Evolutionary conservation across 2,329 filamentous ascomycete species (phyloP).

Genomic region (Curvularia lunata): DNA sequence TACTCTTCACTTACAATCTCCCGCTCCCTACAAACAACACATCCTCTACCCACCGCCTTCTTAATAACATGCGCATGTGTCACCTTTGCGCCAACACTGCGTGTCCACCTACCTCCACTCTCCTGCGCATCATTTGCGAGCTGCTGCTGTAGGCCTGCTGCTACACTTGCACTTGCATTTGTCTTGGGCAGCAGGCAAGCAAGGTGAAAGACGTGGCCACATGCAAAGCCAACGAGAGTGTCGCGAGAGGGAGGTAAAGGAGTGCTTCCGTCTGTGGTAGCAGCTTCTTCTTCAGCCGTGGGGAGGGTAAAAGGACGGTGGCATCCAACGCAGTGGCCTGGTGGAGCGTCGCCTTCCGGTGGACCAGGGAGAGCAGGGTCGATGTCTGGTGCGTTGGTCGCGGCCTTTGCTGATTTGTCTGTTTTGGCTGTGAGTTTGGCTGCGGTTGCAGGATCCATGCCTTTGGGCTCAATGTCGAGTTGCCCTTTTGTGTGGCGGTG

Average conservation of each 20-base stretch:
- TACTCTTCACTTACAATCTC: conserved; percentile 32
- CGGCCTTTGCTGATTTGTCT: conserved; percentile 32
- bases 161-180: conserved; percentile 50
- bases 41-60: conserved; percentile 70
- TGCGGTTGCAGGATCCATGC: conserved; percentile 34
- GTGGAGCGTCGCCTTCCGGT: conserved; percentile 34
- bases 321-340: conserved; percentile 47
- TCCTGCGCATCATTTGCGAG: conserved; percentile 52
- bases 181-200: conserved; percentile 66
- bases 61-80: conserved; percentile 76
- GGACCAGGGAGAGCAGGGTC: conserved; percentile 32
- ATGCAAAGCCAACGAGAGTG: conserved; percentile 79
- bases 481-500: conserved; percentile 26
- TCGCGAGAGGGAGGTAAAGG: conserved; percentile 54
- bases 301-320: conserved; percentile 41
- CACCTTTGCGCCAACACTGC: conserved; percentile 68
- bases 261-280: conserved; percentile 28
- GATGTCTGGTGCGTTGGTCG: conserved; percentile 23
- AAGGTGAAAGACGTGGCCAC: conserved; percentile 82
- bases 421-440: conserved; percentile 29
- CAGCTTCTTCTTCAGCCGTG: conserved; percentile 37
- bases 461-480: conserved; percentile 38
- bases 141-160: conserved; percentile 54
- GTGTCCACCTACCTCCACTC: conserved; percentile 54
- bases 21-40: conserved; percentile 45